These are phyloP conservation scores for Trichoderma guizhouense DNA, from an alignment of 2,329 filamentous ascomycete species.

Conservation along the genomic window DNA sequence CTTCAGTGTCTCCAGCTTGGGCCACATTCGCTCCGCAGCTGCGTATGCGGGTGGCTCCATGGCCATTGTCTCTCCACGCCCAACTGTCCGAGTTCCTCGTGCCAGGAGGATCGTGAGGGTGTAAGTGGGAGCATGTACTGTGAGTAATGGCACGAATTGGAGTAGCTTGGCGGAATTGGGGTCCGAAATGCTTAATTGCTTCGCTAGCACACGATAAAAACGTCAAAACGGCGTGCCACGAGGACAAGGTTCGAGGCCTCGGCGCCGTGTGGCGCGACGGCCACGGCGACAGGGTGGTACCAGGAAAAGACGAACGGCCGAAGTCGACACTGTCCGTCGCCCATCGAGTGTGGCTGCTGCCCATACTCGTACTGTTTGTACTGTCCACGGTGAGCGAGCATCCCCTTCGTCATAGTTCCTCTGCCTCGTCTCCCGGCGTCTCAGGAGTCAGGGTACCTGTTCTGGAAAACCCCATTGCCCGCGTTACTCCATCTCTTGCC, in stretches of 20 bases:
- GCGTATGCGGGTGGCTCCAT: conserved; percentile 7
- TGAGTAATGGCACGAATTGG: conserved; percentile 3
- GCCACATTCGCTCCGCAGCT: conserved; percentile 17
- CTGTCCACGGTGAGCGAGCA: conserved; percentile 10
- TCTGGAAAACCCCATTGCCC: conserved; percentile 3
- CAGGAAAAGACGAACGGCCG: background rate
- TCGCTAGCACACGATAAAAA: background rate
- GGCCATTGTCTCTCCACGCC: conserved; percentile 7
- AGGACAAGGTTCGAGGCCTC: conserved; percentile 14
- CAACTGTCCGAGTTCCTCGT: background rate
- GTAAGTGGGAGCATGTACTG: conserved; percentile 9
- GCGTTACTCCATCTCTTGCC: background rate
- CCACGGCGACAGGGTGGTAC: background rate
- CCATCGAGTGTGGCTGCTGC: conserved; percentile 7
- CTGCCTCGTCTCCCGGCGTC: background rate
- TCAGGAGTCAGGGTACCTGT: background rate
- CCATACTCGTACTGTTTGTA: background rate
- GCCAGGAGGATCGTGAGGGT: background rate
- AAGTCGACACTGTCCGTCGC: background rate
- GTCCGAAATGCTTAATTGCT: conserved; percentile 1
- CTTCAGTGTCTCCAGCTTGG: conserved; percentile 8
- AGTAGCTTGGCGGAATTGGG: background rate
- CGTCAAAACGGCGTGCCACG: conserved; percentile 16
- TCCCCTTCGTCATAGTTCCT: background rate
- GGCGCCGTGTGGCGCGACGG: conserved; percentile 16